A percentile compares a stretch with the other conserved stretches of the same genome.
These are phyloP conservation scores for Tolypocladium tundrense DNA, from an alignment of 2,329 filamentous ascomycete genomes.

Conservation along the genomic window DNA sequence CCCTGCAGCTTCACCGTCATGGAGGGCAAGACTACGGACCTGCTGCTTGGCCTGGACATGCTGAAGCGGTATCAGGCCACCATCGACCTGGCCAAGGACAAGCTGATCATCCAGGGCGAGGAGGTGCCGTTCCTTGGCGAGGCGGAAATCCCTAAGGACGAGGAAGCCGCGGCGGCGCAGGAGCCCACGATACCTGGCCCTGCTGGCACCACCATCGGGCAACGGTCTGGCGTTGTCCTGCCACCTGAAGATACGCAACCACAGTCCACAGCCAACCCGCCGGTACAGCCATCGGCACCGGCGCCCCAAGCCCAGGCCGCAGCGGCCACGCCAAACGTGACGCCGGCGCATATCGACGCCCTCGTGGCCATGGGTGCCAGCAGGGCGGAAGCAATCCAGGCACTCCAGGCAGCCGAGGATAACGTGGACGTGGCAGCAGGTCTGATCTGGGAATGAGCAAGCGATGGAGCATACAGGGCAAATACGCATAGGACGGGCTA, in stretches of 20 bases:
- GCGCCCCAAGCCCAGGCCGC: slow-evolving; percentile 15
- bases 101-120: slow-evolving; percentile 77
- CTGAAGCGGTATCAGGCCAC: slow-evolving; percentile 89
- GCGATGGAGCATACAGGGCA: not conserved
- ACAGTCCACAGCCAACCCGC: slow-evolving; percentile 8
- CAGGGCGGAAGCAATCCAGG: slow-evolving; percentile 64
- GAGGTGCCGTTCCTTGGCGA: slow-evolving; percentile 87
- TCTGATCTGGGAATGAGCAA: slow-evolving; percentile 8
- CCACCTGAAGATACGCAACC: slow-evolving; percentile 11
- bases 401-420: slow-evolving; percentile 71
- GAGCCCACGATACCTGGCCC: slow-evolving; percentile 81
- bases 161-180: slow-evolving; percentile 62
- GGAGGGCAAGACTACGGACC: slow-evolving; percentile 94
- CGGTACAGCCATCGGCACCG: slow-evolving; percentile 14
- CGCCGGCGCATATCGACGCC: slow-evolving; percentile 61
- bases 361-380: slow-evolving; percentile 71
- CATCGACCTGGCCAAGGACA: slow-evolving; percentile 79
- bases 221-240: slow-evolving; percentile 65
- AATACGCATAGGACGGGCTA: not conserved
- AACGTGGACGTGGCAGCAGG: slow-evolving; percentile 57
- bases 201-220: slow-evolving; percentile 80
- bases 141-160: slow-evolving; percentile 82
- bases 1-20: slow-evolving; percentile 98
- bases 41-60: slow-evolving; percentile 92
- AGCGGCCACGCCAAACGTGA: slow-evolving; percentile 26